Base-by-base conservation (phyloP, 805 yeast genomes). In the Hemisphaericaspora nanyangensis region DNA sequence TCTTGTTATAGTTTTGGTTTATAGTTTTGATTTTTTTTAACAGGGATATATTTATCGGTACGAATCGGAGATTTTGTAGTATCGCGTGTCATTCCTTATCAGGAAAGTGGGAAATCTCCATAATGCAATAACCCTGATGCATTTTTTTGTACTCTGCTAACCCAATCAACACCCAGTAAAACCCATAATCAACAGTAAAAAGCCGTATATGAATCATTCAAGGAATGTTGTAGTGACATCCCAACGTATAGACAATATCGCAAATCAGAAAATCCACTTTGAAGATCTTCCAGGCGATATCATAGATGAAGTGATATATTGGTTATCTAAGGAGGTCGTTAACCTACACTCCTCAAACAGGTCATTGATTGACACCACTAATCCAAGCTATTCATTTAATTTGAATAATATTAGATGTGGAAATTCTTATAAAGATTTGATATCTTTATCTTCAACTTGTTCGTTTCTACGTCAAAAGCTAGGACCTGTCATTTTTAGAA, bases 391-490 rank as follows among this genome's bases (percentile, higher is more conserved):
- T 17, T 36, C 41, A 1, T 47, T 29, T 39, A 39, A 35, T 6
- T 36, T 39, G 12, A 49, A 49, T 38, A 30, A 29, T 29, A 33
- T 29, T 11, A 26, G 29, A 28, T 39, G 37, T 29, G 34, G 19
- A 8, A 38, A 45, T 11, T 16, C 15, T n/a, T 51, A 41, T 31
- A 6, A 11, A 4, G 47, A 42, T 24, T 33, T 60, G 17, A 13
- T 57, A 10, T 37, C 49, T 2, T 44, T 61, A 12, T 49, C 59
- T 3, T 43, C 52, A 7, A 58, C 65, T 11, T 60, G 65, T 34
- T 37, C 34, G 8, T 38, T 37, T 7, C 41, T 62, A 3, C 46
- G 67, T 13, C 31, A 28, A 11, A 36, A 46, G 12, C 35, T 57
- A 11, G 61, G 57, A 0, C 50, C 50, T 6, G 17, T 36, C 2